These are phyloP conservation scores for Sclerotinia borealis DNA, from an alignment of 2,329 filamentous ascomycete species.

Conservation along the genomic window DNA sequence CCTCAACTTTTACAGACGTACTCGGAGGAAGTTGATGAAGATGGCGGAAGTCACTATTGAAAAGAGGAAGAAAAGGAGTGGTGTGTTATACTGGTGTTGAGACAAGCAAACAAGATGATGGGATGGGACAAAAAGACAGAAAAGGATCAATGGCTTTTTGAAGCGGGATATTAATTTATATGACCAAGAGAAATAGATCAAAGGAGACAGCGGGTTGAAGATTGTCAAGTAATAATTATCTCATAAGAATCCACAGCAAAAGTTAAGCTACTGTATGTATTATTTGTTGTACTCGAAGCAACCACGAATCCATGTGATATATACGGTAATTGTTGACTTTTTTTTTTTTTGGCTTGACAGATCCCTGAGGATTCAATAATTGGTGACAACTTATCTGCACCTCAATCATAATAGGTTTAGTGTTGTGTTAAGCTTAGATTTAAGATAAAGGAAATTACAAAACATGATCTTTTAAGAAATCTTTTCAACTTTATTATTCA, in stretches of 20 bases:
- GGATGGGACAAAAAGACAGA: not conserved
- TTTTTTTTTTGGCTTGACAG: not conserved
- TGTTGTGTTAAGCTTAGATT: not conserved
- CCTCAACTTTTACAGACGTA: not conserved
- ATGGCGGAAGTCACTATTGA: not conserved
- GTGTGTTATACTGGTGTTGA: slow-evolving; percentile 6
- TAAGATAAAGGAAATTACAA: slow-evolving; percentile 5
- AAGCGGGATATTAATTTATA: not conserved
- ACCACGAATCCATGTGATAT: not conserved
- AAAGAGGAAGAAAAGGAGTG: not conserved
- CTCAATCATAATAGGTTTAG: not conserved
- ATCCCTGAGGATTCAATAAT: not conserved
- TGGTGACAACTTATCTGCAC: not conserved
- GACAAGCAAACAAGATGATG: not conserved
- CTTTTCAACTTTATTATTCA: too few relatives aligned
- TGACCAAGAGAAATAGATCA: slow-evolving; percentile 1
- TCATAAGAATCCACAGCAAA: not conserved
- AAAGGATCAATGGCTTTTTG: not conserved
- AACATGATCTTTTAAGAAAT: slow-evolving; percentile 1
- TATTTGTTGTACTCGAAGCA: too few relatives aligned
- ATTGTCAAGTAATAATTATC: not conserved
- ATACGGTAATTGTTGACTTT: not conserved
- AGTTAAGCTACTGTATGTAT: too few relatives aligned
- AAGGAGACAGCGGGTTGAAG: too few relatives aligned
- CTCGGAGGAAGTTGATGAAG: not conserved